Evolutionary conservation across 208 protist genomes (phyloP).

Genomic region (Leishmania lainsoni): DNA sequence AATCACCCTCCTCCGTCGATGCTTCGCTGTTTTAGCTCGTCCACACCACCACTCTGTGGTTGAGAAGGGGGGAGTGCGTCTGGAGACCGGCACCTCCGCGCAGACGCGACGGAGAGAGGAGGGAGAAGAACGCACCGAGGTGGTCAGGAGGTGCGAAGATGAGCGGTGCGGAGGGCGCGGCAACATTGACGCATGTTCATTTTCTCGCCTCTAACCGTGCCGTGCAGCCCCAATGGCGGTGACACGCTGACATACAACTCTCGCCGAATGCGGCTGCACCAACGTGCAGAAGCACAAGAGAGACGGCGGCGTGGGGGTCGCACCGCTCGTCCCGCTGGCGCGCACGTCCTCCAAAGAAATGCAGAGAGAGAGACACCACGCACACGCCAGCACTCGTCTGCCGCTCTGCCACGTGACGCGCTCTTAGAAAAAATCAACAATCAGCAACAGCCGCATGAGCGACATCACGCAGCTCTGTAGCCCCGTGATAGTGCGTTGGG

Average conservation of each 20-base stretch:
- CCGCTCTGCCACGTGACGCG: not conserved
- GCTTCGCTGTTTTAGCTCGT: too few relatives aligned
- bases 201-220: not conserved
- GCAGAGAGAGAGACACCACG: not conserved
- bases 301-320: not conserved
- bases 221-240: not conserved
- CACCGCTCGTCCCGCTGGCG: not conserved
- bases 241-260: not conserved
- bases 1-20: too few relatives aligned
- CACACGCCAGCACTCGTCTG: not conserved
- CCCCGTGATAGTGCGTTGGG: constrained; percentile 41
- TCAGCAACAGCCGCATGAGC: constrained; percentile 66
- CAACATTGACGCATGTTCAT: not conserved
- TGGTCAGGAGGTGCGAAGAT: not conserved
- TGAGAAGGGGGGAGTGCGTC: too few relatives aligned
- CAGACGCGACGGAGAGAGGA: not conserved
- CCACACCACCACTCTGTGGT: not conserved
- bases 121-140: not conserved
- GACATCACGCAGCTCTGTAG: constrained; percentile 70
- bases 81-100: too few relatives aligned
- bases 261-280: not conserved
- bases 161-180: not conserved
- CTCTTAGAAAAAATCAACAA: constrained; percentile 67
- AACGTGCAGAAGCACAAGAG: not conserved
- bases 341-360: not conserved